Evolutionary conservation across 179 eudicot species (phyloP).

Genomic region (Pouteria campechiana): DNA sequence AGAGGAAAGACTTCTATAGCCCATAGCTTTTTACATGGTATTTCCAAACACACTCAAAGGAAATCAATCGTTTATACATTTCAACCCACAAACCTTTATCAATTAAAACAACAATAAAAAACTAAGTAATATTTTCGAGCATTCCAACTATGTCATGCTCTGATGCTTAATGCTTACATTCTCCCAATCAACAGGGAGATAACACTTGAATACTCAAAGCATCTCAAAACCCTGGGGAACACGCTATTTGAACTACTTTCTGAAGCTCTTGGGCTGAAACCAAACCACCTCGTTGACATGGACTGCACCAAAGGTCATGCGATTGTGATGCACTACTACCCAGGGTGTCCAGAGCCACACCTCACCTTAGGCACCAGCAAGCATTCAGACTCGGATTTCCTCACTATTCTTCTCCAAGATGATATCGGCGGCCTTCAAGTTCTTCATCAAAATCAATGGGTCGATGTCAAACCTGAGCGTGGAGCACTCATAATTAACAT

Average conservation of each 20-base stretch:
- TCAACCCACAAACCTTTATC: no score
- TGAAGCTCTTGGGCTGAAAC: slow-evolving; percentile 32
- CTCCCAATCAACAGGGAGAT: slow-evolving; percentile 16
- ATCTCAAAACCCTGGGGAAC: slow-evolving; percentile 11
- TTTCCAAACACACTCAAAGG: no score
- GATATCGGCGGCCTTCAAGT: slow-evolving; percentile 47
- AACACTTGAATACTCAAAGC: slow-evolving; percentile 18
- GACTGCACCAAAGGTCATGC: slow-evolving; percentile 20
- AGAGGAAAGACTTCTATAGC: no score
- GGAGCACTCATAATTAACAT: slow-evolving; percentile 36
- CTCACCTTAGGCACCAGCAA: slow-evolving; percentile 27
- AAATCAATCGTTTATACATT: no score
- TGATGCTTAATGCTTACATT: not conserved
- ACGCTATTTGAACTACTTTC: slow-evolving; percentile 21
- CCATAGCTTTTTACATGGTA: no score
- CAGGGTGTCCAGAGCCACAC: slow-evolving; percentile 53
- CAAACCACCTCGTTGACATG: slow-evolving; percentile 18
- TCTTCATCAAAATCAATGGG: slow-evolving; percentile 29
- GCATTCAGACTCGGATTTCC: slow-evolving; percentile 30
- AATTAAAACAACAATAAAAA: no score
- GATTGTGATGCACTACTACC: slow-evolving; percentile 36
- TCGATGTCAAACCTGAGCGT: slow-evolving; percentile 29
- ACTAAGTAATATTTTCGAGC: not conserved
- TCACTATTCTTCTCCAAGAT: slow-evolving; percentile 41
- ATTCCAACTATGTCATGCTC: not conserved